A percentile compares a stretch with the other conserved stretches of the same genome.
Conservation (phyloP, 176 grass and related monocot species). For the Cenchrus fungigraminus region DNA sequence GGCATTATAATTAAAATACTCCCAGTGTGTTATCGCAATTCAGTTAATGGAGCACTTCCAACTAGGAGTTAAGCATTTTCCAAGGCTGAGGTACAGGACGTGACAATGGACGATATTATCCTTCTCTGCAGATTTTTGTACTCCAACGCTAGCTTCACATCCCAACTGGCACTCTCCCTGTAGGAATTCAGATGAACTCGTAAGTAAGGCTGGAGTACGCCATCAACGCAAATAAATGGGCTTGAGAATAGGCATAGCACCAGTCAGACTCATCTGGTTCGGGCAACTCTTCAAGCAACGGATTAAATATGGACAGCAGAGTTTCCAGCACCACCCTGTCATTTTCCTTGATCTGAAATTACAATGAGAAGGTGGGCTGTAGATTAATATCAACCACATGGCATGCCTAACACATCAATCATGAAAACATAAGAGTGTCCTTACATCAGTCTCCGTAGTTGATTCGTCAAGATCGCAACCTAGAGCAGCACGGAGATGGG, state of each 20-base stretch:
- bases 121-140: slow-evolving; percentile 76
- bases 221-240: neutral
- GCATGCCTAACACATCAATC: slow-evolving; percentile 1
- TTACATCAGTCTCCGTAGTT: slow-evolving; percentile 54
- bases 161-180: slow-evolving; percentile 68
- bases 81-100: slow-evolving; percentile 62
- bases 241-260: slow-evolving; percentile 37
- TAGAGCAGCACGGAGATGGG: slow-evolving; percentile 71
- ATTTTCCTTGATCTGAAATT: slow-evolving; percentile 55
- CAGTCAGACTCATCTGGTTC: slow-evolving; percentile 41
- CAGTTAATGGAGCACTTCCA: slow-evolving; percentile 17
- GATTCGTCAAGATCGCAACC: slow-evolving; percentile 45
- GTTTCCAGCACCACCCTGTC: slow-evolving; percentile 77
- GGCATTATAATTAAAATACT: neutral
- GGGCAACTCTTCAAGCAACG: slow-evolving; percentile 76
- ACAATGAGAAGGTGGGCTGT: neutral
- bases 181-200: slow-evolving; percentile 24
- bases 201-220: neutral
- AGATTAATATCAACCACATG: neutral
- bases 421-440: neutral
- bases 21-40: neutral
- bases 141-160: slow-evolving; percentile 65
- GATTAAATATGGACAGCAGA: slow-evolving; percentile 77
- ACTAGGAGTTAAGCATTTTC: slow-evolving; percentile 44
- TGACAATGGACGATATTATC: slow-evolving; percentile 69